Percentiles rank a stretch among this genome's conserved stretches.
Evolutionary conservation across 192 early-diverging fungal species (phyloP).

Genomic region (Gamsiella multidivaricata): DNA sequence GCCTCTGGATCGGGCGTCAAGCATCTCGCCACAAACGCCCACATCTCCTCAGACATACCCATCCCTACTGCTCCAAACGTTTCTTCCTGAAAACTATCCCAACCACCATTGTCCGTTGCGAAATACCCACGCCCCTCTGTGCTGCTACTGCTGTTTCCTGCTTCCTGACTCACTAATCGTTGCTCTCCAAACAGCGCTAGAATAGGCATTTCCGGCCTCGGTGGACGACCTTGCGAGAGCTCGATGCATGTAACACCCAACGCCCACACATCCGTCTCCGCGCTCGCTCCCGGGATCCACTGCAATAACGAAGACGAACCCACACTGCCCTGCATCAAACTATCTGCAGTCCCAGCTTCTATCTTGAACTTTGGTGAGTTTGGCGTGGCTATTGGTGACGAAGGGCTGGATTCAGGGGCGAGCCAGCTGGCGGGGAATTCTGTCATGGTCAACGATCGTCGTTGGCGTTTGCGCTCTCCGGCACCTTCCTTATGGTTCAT

Average conservation of each 20-base stretch:
- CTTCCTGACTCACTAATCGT: not conserved
- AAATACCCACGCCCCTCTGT: not conserved
- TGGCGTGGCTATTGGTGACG: not conserved
- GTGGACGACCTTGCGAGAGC: slow-evolving; percentile 37
- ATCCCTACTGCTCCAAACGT: slow-evolving; percentile 12
- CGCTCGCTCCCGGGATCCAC: slow-evolving; percentile 29
- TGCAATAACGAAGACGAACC: too few relatives aligned
- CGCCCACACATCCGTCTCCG: slow-evolving; percentile 36
- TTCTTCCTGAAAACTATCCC: not conserved
- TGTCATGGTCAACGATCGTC: slow-evolving; percentile 37
- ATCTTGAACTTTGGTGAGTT: not conserved
- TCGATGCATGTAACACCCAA: slow-evolving; percentile 48
- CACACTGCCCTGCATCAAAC: too few relatives aligned
- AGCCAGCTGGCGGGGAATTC: slow-evolving; percentile 49
- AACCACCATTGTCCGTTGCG: not conserved
- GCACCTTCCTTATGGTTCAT: slow-evolving; percentile 47
- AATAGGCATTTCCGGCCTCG: slow-evolving; percentile 38
- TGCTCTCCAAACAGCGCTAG: slow-evolving; percentile 28
- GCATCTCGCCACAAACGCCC: slow-evolving; percentile 37
- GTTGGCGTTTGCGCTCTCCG: slow-evolving; percentile 40
- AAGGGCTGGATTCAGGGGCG: slow-evolving; percentile 31
- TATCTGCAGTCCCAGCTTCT: too few relatives aligned
- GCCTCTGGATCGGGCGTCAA: slow-evolving; percentile 37
- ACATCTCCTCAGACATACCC: slow-evolving; percentile 48
- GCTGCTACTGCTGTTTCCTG: not conserved